Conservation (phyloP, 116 monocot species). For the Papilionanthe hybrid region DNA sequence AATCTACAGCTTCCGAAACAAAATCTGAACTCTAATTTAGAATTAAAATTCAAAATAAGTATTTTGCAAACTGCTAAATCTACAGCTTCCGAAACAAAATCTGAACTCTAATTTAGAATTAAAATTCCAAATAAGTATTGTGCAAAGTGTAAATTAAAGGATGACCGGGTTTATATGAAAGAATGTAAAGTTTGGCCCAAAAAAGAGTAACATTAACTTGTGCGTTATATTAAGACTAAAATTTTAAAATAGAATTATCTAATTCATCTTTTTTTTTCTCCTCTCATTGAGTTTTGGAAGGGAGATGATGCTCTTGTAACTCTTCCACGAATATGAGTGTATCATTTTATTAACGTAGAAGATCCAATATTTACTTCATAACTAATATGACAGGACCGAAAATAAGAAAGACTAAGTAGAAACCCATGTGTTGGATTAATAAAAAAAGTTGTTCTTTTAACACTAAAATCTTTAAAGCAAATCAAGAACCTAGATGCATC, state of each 20-base stretch:
- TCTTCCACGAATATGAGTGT: not conserved
- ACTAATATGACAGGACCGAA: not conserved
- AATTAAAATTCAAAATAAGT: not conserved
- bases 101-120: slow-evolving; percentile 39
- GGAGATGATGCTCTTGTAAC: not conserved
- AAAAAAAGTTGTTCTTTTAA: too few relatives aligned
- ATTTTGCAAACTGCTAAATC: too few relatives aligned
- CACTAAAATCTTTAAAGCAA: too few relatives aligned
- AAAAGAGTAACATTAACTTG: not conserved
- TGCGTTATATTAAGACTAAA: not conserved
- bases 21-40: slow-evolving; percentile 56
- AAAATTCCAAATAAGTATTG: not conserved
- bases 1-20: slow-evolving; percentile 75
- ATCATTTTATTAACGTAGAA: not conserved
- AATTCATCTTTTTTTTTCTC: not conserved
- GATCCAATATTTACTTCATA: not conserved
- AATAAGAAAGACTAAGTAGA: not conserved
- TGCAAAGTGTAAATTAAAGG: not conserved
- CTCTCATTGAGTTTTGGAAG: not conserved
- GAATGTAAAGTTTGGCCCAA: not conserved
- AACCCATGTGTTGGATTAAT: not conserved
- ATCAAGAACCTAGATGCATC: too few relatives aligned
- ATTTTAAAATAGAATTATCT: too few relatives aligned
- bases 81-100: slow-evolving; percentile 74
- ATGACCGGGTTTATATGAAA: not conserved